Evolutionary conservation across 2,329 filamentous ascomycete genomes (phyloP).

Genomic region (Trichoderma atroviride): DNA sequence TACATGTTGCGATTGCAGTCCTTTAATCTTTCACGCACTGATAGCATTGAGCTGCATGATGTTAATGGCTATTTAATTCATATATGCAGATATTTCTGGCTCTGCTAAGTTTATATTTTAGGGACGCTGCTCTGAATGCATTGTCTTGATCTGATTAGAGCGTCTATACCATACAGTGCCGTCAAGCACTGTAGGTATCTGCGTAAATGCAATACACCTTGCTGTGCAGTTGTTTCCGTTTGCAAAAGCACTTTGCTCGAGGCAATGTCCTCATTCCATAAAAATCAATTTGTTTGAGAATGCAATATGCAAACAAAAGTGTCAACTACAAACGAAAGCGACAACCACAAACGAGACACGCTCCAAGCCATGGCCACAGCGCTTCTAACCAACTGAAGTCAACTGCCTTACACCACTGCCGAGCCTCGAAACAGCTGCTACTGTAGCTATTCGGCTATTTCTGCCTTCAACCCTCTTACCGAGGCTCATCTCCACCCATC

Average conservation of each 20-base stretch:
- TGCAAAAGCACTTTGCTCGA: too few species aligned
- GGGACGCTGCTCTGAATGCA: not conserved
- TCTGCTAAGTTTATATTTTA: too few species aligned
- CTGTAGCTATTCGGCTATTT: not conserved
- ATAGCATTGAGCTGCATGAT: not conserved
- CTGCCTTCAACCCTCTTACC: not conserved
- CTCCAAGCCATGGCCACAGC: not conserved
- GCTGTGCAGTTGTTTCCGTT: not conserved
- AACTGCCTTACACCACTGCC: not conserved
- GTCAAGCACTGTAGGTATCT: not conserved
- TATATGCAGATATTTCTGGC: not conserved
- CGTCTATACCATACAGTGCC: not conserved
- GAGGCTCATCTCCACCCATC: constrained; percentile 8
- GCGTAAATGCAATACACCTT: not conserved
- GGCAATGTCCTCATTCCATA: too few species aligned
- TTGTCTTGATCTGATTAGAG: not conserved
- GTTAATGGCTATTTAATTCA: not conserved
- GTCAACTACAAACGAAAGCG: not conserved
- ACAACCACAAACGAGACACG: not conserved
- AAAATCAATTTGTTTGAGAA: too few species aligned
- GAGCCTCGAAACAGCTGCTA: not conserved
- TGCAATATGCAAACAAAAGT: not conserved
- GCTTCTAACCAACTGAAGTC: not conserved
- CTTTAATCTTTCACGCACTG: not conserved
- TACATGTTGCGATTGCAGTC: too few species aligned